Evolutionary conservation across 768 basidiomycete species (phyloP), one percentile per base, ranked within the genome.

Genomic region (Phylloporus rhodoxanthus): DNA sequence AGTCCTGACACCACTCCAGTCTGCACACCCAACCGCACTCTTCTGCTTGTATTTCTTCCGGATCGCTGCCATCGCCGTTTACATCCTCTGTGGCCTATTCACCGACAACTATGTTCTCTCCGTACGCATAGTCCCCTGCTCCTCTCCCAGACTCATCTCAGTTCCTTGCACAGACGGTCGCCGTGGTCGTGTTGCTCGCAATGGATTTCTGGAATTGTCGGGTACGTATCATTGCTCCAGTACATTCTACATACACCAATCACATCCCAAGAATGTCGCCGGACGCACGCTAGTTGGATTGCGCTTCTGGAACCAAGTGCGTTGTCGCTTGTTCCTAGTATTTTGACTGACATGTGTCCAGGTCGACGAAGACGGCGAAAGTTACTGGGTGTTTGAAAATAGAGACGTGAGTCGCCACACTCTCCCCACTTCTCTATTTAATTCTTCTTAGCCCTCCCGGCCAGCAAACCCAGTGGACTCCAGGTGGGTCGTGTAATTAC

Each of bases 181-280:
- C 81, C 8, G 95, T 98, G 0, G 96, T 98, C 19, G 84, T 97
- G 2, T 74, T 99, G 14, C 80, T 99, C 21, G 88, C 94, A 0
- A 87, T 95, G 81, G 96, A 99, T 70, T 99, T 99, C 68, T 99
- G 95, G 96, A 97, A 95, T 60, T 92, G 91, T 57, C 75, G 93
- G 65, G 91, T 92, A 61, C 52, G 80, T 52, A 25, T 41, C 32
- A 42, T 42, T 11, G 9, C 13, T 43, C 7, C 5, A 2, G 21
- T 30, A 9, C n/a, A 23, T 10, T 32, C 46, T 43, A n/a, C 48
- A 19, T 50, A 43, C 26, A 21, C 51, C n/a, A 52, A 17, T 21
- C 29, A 36, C 34, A 36, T 49, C 43, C 21, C 42, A 58, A 93
- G 87, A 99, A 99, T 61, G 92, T 99, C 13, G 81, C 93, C 0